These are phyloP conservation scores for Penicillium polonicum DNA, from an alignment of 2,329 filamentous ascomycete genomes.

Conservation along the genomic window DNA sequence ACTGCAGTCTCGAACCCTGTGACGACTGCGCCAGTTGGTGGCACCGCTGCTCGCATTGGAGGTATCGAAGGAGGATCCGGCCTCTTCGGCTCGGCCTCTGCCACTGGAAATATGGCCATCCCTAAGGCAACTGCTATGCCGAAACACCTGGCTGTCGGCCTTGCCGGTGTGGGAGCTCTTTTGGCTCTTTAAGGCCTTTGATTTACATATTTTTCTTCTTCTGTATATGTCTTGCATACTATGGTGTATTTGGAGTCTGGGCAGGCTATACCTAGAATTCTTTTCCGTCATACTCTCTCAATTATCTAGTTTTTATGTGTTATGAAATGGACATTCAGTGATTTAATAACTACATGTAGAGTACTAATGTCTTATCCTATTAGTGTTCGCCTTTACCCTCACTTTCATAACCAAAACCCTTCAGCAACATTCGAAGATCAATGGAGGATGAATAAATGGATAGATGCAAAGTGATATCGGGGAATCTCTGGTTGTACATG, in stretches of 20 bases:
- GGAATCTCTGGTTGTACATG: too few species aligned
- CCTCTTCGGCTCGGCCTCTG: conserved; percentile 17
- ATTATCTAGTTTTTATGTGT: conserved; percentile 1
- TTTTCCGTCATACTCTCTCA: background rate
- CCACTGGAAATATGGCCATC: conserved; percentile 19
- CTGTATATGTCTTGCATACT: conserved; percentile 9
- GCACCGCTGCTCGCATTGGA: conserved; percentile 47
- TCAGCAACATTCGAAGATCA: too few species aligned
- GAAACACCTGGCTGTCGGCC: conserved; percentile 18
- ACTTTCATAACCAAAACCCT: too few species aligned
- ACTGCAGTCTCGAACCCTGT: conserved; percentile 53
- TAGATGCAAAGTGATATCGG: too few species aligned
- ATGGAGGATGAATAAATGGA: too few species aligned
- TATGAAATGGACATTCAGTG: conserved; percentile 5
- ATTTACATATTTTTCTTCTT: background rate
- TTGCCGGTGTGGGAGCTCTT: conserved; percentile 27
- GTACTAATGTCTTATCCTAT: too few species aligned
- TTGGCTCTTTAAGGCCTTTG: conserved; percentile 16
- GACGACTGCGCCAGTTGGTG: conserved; percentile 44
- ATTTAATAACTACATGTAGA: background rate
- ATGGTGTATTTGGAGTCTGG: conserved; percentile 13
- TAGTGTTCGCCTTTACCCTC: too few species aligned
- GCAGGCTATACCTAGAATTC: conserved; percentile 9
- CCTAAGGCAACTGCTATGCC: conserved; percentile 16
- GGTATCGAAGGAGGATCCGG: conserved; percentile 16